Conservation (phyloP, 2,329 filamentous ascomycete species). For the Xylariaceae sp. region DNA sequence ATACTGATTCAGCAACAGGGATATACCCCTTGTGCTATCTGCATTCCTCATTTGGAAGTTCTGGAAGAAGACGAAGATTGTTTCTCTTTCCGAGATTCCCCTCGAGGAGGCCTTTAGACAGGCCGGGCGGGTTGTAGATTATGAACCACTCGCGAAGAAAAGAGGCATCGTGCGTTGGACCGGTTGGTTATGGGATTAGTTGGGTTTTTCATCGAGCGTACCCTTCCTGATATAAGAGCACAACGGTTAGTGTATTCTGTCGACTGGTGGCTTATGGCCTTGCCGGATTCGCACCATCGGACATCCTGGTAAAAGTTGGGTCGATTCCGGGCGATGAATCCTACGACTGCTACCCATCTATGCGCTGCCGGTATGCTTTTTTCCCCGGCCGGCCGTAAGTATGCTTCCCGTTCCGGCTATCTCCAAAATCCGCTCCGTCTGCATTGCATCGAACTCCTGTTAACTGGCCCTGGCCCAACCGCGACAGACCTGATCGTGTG, state of each 20-base stretch:
- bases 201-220: conserved; percentile 30
- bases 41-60: conserved; percentile 63
- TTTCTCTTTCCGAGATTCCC: conserved; percentile 49
- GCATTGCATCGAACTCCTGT: too few relatives aligned
- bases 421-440: too few relatives aligned
- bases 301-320: too few relatives aligned
- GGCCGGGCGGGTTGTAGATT: conserved; percentile 36
- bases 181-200: conserved; percentile 25
- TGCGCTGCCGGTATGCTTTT: too few relatives aligned
- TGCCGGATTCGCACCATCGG: neutral
- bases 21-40: conserved; percentile 54
- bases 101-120: conserved; percentile 50
- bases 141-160: conserved; percentile 24
- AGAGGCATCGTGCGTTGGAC: conserved; percentile 5
- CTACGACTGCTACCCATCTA: too few relatives aligned
- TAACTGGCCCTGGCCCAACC: too few relatives aligned
- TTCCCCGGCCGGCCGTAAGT: too few relatives aligned
- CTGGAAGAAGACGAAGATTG: conserved; percentile 56
- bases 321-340: too few relatives aligned
- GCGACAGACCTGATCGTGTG: too few relatives aligned
- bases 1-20: conserved; percentile 36
- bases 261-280: neutral
- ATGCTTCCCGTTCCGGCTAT: too few relatives aligned
- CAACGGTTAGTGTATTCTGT: neutral
- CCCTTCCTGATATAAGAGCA: neutral